Evolutionary conservation across 2,329 filamentous ascomycete species (phyloP).

Genomic region (Daldinia sp.): DNA sequence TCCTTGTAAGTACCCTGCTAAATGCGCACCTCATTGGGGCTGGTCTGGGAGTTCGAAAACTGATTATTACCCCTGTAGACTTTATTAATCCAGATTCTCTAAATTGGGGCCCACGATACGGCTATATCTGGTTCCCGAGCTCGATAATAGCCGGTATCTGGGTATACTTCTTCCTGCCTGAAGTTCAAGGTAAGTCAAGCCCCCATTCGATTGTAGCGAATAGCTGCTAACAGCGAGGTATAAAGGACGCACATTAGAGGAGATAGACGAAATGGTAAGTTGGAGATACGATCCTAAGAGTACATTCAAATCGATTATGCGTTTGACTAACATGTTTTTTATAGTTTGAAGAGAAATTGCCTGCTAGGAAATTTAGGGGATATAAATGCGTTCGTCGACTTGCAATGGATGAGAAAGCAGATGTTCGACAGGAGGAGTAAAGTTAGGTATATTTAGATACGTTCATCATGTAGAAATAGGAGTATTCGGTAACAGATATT

Average conservation of each 20-base stretch:
- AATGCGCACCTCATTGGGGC: not conserved
- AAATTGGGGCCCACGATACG: constrained; percentile 65
- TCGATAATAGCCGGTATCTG: constrained; percentile 45
- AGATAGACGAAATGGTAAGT: constrained; percentile 61
- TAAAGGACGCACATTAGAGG: constrained; percentile 57
- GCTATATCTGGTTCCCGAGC: constrained; percentile 62
- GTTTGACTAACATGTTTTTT: not conserved
- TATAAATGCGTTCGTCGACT: constrained; percentile 41
- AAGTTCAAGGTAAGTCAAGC: constrained; percentile 55
- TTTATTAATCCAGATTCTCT: constrained; percentile 65
- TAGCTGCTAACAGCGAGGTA: constrained; percentile 4
- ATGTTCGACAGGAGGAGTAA: constrained; percentile 35
- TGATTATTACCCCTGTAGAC: constrained; percentile 45
- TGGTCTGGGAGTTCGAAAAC: not conserved
- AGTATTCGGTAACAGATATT: not conserved
- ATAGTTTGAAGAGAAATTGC: constrained; percentile 44
- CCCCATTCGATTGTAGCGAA: not conserved
- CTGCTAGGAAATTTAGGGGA: constrained; percentile 42
- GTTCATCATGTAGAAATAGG: not conserved
- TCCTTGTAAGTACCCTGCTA: constrained; percentile 52
- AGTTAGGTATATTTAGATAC: not conserved
- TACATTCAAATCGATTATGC: not conserved
- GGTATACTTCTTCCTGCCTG: constrained; percentile 61
- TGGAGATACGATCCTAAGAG: not conserved
- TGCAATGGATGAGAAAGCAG: constrained; percentile 34